phyloP scores from a whole-genome alignment of 768 basidiomycete species.

The Tylopilus felleus region DNA sequence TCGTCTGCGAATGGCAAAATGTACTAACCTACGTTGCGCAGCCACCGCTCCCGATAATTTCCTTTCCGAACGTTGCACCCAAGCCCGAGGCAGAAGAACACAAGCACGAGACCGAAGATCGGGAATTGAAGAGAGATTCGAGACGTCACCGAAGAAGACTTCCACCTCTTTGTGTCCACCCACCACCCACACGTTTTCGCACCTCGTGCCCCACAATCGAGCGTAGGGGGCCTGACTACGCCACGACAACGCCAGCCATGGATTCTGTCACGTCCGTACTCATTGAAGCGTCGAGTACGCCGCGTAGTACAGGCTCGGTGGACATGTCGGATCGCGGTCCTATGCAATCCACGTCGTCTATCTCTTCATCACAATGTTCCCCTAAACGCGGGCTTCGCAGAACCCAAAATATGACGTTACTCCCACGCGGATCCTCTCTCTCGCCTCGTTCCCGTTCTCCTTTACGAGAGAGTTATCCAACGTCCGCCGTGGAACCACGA shows the following conservation, averaged over 20 bases:
- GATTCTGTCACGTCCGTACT: conserved; percentile 21
- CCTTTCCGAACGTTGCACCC: conserved; percentile 14
- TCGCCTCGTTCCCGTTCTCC: conserved; percentile 23
- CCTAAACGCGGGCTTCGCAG: conserved; percentile 39
- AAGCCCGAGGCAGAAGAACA: conserved; percentile 5
- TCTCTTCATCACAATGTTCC: conserved; percentile 25
- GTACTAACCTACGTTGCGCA: conserved; percentile 21
- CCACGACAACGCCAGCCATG: conserved; percentile 11
- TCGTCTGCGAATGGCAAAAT: conserved; percentile 12
- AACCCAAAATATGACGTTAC: conserved; percentile 35
- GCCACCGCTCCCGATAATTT: conserved; percentile 20
- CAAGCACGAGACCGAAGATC: conserved; percentile 14
- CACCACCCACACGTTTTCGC: conserved; percentile 9
- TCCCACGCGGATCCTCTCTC: conserved; percentile 26
- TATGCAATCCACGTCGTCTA: conserved; percentile 20
- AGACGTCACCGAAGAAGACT: conserved; percentile 18
- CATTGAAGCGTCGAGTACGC: conserved; percentile 20
- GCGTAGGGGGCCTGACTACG: background rate
- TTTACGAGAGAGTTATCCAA: conserved; percentile 17
- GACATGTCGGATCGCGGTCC: conserved; percentile 13
- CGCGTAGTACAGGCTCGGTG: conserved; percentile 20
- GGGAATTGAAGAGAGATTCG: conserved; percentile 11
- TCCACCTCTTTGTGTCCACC: conserved; percentile 21
- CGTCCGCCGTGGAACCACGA: conserved; percentile 18
- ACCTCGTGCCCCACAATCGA: conserved; percentile 13